Evolutionary conservation across 805 yeast species (phyloP).

Genomic region (Kodamaea kakaduensis): DNA sequence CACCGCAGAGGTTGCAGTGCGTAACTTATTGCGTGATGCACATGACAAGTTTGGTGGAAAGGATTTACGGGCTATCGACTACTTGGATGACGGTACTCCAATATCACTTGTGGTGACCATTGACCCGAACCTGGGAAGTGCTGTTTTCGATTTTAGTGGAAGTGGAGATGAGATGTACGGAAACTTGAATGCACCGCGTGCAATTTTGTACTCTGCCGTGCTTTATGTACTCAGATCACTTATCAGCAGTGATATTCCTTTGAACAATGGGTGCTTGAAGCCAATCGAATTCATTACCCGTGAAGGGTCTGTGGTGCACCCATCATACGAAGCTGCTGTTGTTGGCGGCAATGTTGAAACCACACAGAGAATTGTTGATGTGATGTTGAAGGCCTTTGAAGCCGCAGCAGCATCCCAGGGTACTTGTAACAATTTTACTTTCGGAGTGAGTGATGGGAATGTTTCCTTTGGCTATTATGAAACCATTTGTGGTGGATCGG

Average conservation of each 20-base stretch:
- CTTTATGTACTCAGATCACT: constrained; percentile 82
- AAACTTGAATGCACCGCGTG: constrained; percentile 88
- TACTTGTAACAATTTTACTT: constrained; percentile 89
- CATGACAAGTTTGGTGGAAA: constrained; percentile 37
- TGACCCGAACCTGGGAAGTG: constrained; percentile 47
- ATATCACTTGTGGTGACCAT: constrained; percentile 55
- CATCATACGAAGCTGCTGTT: constrained; percentile 83
- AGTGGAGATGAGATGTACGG: constrained; percentile 87
- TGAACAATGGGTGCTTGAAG: constrained; percentile 86
- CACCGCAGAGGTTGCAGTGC: constrained; percentile 74
- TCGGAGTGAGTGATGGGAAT: constrained; percentile 67
- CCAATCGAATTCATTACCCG: constrained; percentile 62
- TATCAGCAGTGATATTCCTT: constrained; percentile 83
- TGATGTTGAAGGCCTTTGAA: constrained; percentile 76
- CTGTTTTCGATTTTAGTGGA: constrained; percentile 79
- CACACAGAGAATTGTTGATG: constrained; percentile 89
- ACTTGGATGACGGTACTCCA: constrained; percentile 77
- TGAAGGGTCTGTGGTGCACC: constrained; percentile 49
- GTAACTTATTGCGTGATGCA: constrained; percentile 33
- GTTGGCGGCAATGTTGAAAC: constrained; percentile 93
- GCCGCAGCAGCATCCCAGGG: constrained; percentile 97
- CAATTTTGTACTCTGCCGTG: constrained; percentile 85
- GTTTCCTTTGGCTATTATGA: constrained; percentile 88
- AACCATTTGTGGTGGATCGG: constrained; percentile 94
- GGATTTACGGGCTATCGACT: constrained; percentile 52